Conservation (phyloP, 495 filamentous ascomycete genomes). For the Talaromyces thailandensis region DNA sequence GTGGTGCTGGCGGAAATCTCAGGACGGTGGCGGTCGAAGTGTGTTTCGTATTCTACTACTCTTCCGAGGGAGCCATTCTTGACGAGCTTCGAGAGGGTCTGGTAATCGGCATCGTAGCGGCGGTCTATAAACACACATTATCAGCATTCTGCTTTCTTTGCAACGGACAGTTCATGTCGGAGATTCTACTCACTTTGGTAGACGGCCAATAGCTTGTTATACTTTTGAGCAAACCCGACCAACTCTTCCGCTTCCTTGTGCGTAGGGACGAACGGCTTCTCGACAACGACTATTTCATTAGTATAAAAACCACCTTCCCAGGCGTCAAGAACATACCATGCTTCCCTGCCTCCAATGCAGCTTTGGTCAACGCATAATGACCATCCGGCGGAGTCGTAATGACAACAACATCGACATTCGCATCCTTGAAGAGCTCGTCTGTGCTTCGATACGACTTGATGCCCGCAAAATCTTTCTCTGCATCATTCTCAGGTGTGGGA, state of each 20-base stretch:
- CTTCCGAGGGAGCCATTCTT: conserved; percentile 47
- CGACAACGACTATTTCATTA: conserved; percentile 51
- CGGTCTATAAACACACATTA: conserved; percentile 43
- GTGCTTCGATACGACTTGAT: conserved; percentile 54
- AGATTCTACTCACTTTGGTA: conserved; percentile 59
- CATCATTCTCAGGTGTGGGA: conserved; percentile 55
- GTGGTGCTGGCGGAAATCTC: conserved; percentile 34
- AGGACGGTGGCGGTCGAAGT: conserved; percentile 74
- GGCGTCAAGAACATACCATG: conserved; percentile 38
- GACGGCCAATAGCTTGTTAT: conserved; percentile 58
- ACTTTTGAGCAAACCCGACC: conserved; percentile 51
- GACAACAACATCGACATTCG: conserved; percentile 60
- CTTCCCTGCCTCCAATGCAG: conserved; percentile 66
- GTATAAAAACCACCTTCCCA: not conserved
- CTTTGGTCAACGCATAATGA: conserved; percentile 57
- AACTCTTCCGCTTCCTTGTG: conserved; percentile 63
- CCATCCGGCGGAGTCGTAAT: conserved; percentile 68
- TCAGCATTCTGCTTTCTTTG: not conserved
- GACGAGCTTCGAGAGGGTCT: conserved; percentile 59
- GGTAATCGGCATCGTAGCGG: conserved; percentile 78
- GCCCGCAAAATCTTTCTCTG: conserved; percentile 56
- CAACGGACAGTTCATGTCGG: not conserved
- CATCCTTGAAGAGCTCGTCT: conserved; percentile 56
- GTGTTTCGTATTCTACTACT: conserved; percentile 71
- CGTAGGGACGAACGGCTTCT: conserved; percentile 83